Percentiles rank a stretch among this genome's conserved stretches.
Evolutionary conservation across 148 eudicot genomes (phyloP).

Genomic region (Nepenthes mirabilis): DNA sequence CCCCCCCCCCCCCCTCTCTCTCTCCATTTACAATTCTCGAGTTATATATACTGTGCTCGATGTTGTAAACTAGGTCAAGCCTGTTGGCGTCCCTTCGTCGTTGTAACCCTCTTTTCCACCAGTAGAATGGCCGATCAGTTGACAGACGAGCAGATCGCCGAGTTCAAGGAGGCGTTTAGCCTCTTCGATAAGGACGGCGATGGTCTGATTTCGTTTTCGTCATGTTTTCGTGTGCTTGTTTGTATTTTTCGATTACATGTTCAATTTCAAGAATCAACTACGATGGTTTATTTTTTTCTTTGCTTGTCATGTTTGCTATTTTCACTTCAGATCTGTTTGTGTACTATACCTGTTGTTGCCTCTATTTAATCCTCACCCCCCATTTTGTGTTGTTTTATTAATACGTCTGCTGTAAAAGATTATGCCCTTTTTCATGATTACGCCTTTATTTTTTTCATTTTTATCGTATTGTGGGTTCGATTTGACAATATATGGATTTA

Average conservation of each 20-base stretch:
- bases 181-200: slow-evolving; percentile 23
- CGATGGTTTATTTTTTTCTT: neutral
- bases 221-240: neutral
- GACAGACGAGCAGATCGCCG: slow-evolving; percentile 22
- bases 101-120: neutral
- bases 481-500: no score
- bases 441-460: no score
- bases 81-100: neutral
- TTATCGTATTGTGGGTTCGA: no score
- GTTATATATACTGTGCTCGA: slow-evolving; percentile 1
- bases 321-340: no score
- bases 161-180: slow-evolving; percentile 23
- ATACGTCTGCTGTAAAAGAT: no score
- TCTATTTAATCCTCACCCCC: no score
- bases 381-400: no score
- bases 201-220: slow-evolving; percentile 9
- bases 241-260: neutral
- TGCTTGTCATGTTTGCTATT: no score
- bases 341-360: no score
- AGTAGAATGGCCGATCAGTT: slow-evolving; percentile 15
- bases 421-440: no score
- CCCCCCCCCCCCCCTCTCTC: no score
- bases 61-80: neutral
- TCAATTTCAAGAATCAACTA: neutral
- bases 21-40: neutral